Percentiles rank a stretch among this genome's conserved stretches.
Conservation (phyloP, 805 yeast species). For the Candida koratica region DNA sequence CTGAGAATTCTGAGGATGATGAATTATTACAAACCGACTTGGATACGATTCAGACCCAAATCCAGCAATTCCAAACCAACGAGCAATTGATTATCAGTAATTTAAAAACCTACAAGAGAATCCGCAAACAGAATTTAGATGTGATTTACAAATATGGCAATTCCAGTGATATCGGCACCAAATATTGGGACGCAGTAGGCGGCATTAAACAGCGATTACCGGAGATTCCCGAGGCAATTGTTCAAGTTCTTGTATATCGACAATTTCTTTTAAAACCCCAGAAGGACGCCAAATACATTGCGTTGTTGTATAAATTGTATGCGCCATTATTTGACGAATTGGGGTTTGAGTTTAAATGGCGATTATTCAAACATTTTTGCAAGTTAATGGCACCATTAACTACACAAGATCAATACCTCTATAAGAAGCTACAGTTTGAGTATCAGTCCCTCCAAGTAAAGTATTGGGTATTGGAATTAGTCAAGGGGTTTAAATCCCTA, state of each 20-base stretch:
- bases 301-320: constrained; percentile 24
- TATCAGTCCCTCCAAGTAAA: neutral
- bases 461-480: constrained; percentile 7
- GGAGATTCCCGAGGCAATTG: neutral
- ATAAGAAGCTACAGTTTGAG: constrained; percentile 1
- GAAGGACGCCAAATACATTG: constrained; percentile 16
- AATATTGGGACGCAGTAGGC: constrained; percentile 40
- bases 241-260: constrained; percentile 17
- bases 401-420: neutral
- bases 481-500: constrained; percentile 1
- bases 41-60: constrained; percentile 9
- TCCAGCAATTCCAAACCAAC: constrained; percentile 3
- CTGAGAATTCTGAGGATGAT: constrained; percentile 18
- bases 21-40: constrained; percentile 11
- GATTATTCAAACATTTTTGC: neutral
- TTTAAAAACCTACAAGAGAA: constrained; percentile 47
- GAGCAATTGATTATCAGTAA: constrained; percentile 23
- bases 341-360: constrained; percentile 18
- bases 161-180: constrained; percentile 36
- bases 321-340: constrained; percentile 29
- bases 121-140: constrained; percentile 44
- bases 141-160: constrained; percentile 36
- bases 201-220: constrained; percentile 11
- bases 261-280: constrained; percentile 21
- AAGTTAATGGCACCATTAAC: constrained; percentile 1